A percentile compares a stretch with the other conserved stretches of the same genome.
These are phyloP conservation scores for Aspergillus puulaauensis DNA, from an alignment of 2,329 filamentous ascomycete genomes.

Conservation along the genomic window DNA sequence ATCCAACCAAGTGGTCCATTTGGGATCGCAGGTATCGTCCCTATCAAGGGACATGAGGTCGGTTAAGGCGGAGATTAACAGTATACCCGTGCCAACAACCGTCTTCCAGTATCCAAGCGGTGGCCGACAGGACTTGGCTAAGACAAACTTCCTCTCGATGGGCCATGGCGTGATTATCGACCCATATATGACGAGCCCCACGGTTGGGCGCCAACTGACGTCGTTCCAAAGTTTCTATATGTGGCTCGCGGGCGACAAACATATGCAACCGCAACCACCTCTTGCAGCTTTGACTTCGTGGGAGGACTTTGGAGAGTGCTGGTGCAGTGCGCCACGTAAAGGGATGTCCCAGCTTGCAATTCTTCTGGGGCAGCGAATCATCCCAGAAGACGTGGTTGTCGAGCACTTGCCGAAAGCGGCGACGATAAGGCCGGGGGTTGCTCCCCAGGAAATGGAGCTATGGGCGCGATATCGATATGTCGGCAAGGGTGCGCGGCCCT, in stretches of 20 bases:
- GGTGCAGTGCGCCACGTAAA: slow-evolving; percentile 65
- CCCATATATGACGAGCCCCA: slow-evolving; percentile 58
- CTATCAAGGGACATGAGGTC: slow-evolving; percentile 6
- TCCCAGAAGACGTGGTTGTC: slow-evolving; percentile 68
- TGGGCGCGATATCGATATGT: slow-evolving; percentile 56
- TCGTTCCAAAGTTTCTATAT: slow-evolving; percentile 20
- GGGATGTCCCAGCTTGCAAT: slow-evolving; percentile 44
- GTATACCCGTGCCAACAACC: slow-evolving; percentile 20
- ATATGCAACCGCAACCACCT: slow-evolving; percentile 38
- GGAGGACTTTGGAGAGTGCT: slow-evolving; percentile 82
- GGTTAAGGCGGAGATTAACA: slow-evolving; percentile 6
- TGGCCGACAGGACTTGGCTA: slow-evolving; percentile 24
- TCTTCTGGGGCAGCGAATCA: slow-evolving; percentile 47
- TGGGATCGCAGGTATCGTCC: slow-evolving; percentile 32
- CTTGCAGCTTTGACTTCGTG: slow-evolving; percentile 65
- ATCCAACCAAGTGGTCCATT: slow-evolving; percentile 25
- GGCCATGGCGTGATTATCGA: slow-evolving; percentile 68
- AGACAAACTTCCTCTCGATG: slow-evolving; percentile 71
- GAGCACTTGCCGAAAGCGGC: slow-evolving; percentile 68
- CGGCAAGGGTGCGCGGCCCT: not conserved
- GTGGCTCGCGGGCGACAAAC: slow-evolving; percentile 4
- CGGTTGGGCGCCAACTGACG: slow-evolving; percentile 36
- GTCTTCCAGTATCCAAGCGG: slow-evolving; percentile 15
- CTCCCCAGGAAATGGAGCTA: slow-evolving; percentile 68
- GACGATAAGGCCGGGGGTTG: slow-evolving; percentile 59